Evolutionary conservation across 2,329 filamentous ascomycete genomes (phyloP).

Genomic region (Fusarium sp.): DNA sequence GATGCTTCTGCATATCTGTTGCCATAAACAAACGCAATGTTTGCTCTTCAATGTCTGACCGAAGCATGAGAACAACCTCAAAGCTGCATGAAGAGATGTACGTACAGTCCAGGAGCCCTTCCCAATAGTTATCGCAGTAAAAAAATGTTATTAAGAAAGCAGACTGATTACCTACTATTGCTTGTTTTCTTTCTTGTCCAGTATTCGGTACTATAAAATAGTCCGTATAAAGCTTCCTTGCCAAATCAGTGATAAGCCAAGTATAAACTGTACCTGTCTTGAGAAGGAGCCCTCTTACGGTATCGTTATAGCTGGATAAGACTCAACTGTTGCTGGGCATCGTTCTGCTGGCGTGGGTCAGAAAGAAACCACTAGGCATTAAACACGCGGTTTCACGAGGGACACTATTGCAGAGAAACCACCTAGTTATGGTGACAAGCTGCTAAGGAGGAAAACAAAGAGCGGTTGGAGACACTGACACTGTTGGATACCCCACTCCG

Average conservation of each 20-base stretch:
- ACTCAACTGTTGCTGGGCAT: too few relatives aligned
- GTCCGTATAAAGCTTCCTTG: too few relatives aligned
- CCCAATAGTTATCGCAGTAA: too few relatives aligned
- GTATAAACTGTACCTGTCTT: neutral
- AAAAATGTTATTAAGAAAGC: too few relatives aligned
- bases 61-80: neutral
- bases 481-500: neutral
- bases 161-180: too few relatives aligned
- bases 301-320: too few relatives aligned
- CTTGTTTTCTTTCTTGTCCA: too few relatives aligned
- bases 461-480: neutral
- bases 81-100: neutral
- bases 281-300: too few relatives aligned
- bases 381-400: neutral
- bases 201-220: too few relatives aligned
- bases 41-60: neutral
- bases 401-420: neutral
- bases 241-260: too few relatives aligned
- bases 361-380: neutral
- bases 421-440: neutral
- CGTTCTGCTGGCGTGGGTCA: neutral
- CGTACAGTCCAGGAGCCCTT: too few relatives aligned
- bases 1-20: neutral
- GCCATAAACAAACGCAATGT: neutral
- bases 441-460: neutral